Conservation (phyloP, 805 yeast genomes). For the Metschnikowia henanensis region DNA sequence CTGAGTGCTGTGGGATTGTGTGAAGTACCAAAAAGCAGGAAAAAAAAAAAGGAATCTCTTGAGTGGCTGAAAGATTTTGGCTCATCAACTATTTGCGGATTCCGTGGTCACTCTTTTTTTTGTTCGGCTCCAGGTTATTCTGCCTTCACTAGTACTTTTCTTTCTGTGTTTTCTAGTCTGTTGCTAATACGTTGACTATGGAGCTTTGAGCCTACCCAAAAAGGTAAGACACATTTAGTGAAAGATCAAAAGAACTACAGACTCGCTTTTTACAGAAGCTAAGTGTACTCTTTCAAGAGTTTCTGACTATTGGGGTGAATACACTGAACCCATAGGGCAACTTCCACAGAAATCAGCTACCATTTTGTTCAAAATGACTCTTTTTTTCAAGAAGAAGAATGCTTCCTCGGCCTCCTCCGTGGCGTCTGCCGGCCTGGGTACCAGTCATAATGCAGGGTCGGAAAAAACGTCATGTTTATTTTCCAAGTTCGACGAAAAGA, state of each 20-base stretch:
- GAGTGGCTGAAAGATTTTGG: neutral
- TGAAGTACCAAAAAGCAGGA: neutral
- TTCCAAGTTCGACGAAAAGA: slow-evolving; percentile 44
- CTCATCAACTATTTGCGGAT: neutral
- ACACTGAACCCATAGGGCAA: too few relatives aligned
- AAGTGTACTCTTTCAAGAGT: too few relatives aligned
- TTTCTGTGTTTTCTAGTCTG: neutral
- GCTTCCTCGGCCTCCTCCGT: slow-evolving; percentile 26
- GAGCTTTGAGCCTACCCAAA: slow-evolving; percentile 9
- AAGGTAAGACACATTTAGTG: slow-evolving; percentile 12
- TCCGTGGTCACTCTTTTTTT: neutral
- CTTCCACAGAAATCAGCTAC: neutral
- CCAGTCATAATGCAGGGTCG: slow-evolving; percentile 4
- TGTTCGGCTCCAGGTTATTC: neutral
- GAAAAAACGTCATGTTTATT: slow-evolving; percentile 26
- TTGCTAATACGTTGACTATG: slow-evolving; percentile 2
- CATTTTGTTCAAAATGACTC: slow-evolving; percentile 12
- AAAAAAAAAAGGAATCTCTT: neutral
- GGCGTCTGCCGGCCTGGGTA: slow-evolving; percentile 11
- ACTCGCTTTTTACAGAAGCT: too few relatives aligned
- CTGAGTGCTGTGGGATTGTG: neutral
- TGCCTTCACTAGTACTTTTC: neutral
- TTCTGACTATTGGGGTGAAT: too few relatives aligned
- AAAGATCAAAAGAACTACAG: neutral
- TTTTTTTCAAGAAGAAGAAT: slow-evolving; percentile 25